Evolutionary conservation across 495 filamentous ascomycete species (phyloP).

Genomic region (Amphirosellinia nigrospora): DNA sequence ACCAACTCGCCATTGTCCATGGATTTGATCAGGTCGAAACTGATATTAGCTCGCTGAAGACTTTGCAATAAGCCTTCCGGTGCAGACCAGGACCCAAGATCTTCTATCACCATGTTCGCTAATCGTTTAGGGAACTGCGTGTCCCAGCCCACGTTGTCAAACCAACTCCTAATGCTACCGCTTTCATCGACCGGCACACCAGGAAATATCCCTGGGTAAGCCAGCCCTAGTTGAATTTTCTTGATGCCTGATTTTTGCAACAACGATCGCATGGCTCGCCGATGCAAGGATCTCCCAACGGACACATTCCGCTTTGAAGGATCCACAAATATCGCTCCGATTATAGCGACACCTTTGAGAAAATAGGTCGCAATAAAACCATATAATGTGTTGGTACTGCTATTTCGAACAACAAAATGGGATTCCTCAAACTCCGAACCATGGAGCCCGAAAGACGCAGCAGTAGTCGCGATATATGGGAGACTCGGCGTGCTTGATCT

Average conservation of each 20-base stretch:
- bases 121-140: constrained; percentile 58
- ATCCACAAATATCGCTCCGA: constrained; percentile 84
- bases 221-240: constrained; percentile 78
- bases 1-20: constrained; percentile 76
- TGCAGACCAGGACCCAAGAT: constrained; percentile 73
- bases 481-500: constrained; percentile 61
- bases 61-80: constrained; percentile 75
- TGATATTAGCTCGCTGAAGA: constrained; percentile 69
- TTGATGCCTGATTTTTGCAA: constrained; percentile 69
- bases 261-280: constrained; percentile 73
- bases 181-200: constrained; percentile 70
- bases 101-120: constrained; percentile 66
- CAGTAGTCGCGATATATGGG: constrained; percentile 69
- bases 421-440: constrained; percentile 72
- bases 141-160: constrained; percentile 55
- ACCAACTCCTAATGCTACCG: constrained; percentile 62
- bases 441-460: constrained; percentile 75
- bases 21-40: constrained; percentile 83
- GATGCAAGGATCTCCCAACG: constrained; percentile 84
- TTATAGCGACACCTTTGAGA: constrained; percentile 74
- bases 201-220: constrained; percentile 77
- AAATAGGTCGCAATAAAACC: constrained; percentile 90
- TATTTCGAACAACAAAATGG: constrained; percentile 91
- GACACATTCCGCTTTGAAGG: constrained; percentile 81
- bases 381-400: constrained; percentile 83